Evolutionary conservation across 306 rosid species (phyloP), one percentile per base, ranked within the genome.

Genomic region (Trifolium dubium): DNA sequence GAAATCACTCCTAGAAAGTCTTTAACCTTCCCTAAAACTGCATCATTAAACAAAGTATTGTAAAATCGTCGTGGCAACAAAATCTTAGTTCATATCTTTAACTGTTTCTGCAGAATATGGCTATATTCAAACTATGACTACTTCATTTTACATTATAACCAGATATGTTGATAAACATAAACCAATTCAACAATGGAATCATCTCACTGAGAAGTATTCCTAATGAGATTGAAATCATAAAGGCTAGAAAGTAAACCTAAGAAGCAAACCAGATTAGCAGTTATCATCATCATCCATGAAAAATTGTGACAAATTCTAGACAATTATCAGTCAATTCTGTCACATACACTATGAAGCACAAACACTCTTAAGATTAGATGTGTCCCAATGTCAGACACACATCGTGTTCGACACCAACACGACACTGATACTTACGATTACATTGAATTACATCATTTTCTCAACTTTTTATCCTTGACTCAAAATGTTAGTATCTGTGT

Each of bases 1-100:
- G 92, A 86, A 54, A 89, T 82, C 46, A 90, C 85, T 77, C 90
- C 93, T 71, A 92, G 73, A 69, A 92, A 92, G 73, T 90, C 79
- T 61, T 79, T 79, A 73, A 79, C 76, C 74, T 71, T 75, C 19
- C 81, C 79, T 17, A 83, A 28, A 66, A 83, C 86, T 83, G 72
- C 69, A 79, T 35, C 46, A 71, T 43, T 32, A 60, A 59, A 66
- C 31, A 64, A 9, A 82, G 41, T 0, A 31, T 54, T 19, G 56
- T 61, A 3, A 28, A 10, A n/a, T 72, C 60, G 23, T 23, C 23
- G 71, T 11, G 59, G 14, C 13, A 39, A 61, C 50, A 66, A 12
- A 0, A 17, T 54, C 13, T 28, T 11, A 66, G 34, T 69, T 51
- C 2, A 51, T 51, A 51, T 17, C 7, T 7, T 17, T 17, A 17